These are phyloP conservation scores for Rubia tinctorum DNA, from an alignment of 305 asterid genomes.

Conservation along the genomic window DNA sequence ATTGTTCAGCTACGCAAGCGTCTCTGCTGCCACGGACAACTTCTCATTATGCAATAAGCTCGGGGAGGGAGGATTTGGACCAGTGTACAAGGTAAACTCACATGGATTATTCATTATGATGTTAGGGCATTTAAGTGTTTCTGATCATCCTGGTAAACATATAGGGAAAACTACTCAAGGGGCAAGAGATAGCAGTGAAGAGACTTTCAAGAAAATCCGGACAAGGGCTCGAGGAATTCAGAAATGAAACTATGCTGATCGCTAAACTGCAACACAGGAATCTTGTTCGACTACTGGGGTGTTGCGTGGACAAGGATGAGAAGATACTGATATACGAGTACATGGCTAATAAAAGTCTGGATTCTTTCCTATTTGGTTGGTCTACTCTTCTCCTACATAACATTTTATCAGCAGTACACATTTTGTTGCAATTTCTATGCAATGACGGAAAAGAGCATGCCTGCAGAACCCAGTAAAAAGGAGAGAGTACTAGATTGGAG, in stretches of 20 bases:
- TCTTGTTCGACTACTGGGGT: constrained; percentile 40
- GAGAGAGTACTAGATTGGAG: constrained; percentile 32
- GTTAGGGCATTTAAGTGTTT: not conserved
- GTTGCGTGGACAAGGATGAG: constrained; percentile 34
- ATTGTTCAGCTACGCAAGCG: constrained; percentile 37
- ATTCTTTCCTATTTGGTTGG: constrained; percentile 38
- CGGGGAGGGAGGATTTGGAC: constrained; percentile 53
- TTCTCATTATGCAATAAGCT: constrained; percentile 36
- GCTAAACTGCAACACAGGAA: constrained; percentile 43
- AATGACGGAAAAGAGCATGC: not conserved
- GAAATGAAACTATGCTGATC: constrained; percentile 32
- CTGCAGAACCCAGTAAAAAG: constrained; percentile 26
- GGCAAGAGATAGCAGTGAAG: constrained; percentile 43
- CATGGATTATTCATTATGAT: not conserved
- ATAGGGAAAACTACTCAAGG: constrained; percentile 33
- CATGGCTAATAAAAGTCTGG: constrained; percentile 38
- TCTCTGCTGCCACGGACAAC: constrained; percentile 35
- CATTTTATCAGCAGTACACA: not conserved
- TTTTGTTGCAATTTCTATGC: not conserved
- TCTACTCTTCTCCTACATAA: not conserved
- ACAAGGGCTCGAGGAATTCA: constrained; percentile 48
- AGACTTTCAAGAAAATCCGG: constrained; percentile 42
- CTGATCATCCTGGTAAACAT: not conserved
- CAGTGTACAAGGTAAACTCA: constrained; percentile 44
- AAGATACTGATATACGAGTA: constrained; percentile 38